Evolutionary conservation across 2,329 filamentous ascomycete genomes (phyloP).

Genomic region (Lasiodiplodia citricola): DNA sequence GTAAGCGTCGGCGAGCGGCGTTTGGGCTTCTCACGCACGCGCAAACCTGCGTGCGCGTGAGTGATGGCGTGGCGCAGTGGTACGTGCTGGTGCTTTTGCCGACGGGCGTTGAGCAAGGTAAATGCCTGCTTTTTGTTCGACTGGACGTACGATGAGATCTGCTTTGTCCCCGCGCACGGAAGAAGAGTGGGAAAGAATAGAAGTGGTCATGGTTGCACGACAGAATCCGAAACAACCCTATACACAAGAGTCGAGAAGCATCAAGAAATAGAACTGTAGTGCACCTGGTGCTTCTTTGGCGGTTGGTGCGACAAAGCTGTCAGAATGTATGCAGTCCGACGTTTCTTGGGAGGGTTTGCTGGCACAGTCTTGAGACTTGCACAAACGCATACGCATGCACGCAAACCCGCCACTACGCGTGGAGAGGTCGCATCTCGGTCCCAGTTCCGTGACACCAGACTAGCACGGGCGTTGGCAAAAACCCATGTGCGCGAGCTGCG

Average conservation of each 20-base stretch:
- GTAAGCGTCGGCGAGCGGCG: too few relatives aligned
- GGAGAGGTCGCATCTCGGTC: not conserved
- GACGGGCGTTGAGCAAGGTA: not conserved
- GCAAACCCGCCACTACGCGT: not conserved
- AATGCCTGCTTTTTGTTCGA: not conserved
- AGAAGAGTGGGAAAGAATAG: not conserved
- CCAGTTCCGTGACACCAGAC: not conserved
- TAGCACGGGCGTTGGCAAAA: not conserved
- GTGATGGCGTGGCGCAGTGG: not conserved
- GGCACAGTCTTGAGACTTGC: not conserved
- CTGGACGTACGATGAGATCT: not conserved
- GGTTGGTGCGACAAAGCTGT: not conserved
- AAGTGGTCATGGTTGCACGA: not conserved
- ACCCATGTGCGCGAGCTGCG: not conserved
- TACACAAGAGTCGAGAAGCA: not conserved
- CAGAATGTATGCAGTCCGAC: not conserved
- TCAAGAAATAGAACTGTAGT: not conserved
- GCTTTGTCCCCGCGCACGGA: not conserved
- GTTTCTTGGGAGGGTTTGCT: not conserved
- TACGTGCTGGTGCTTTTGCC: not conserved
- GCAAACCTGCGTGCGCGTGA: not conserved
- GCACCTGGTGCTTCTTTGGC: too few relatives aligned
- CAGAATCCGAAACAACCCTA: not conserved
- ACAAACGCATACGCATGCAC: not conserved
- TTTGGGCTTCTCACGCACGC: not conserved